A percentile compares a stretch with the other conserved stretches of the same genome.
phyloP scores from a whole-genome alignment of 352 stramenopile species.

The Pythium phragmiticola region DNA sequence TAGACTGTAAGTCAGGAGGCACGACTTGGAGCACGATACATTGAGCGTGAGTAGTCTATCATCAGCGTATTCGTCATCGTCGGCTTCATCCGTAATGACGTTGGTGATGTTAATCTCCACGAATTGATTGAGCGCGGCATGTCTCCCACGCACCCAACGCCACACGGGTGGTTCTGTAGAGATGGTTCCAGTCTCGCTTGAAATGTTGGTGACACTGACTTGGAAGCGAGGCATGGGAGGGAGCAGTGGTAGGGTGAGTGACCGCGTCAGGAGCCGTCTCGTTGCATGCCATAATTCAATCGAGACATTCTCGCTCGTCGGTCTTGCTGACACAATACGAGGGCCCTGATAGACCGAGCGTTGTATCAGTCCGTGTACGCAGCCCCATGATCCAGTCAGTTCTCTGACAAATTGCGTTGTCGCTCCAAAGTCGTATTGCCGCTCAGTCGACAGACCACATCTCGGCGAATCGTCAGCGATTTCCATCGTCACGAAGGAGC shows the following conservation, averaged over 20 bases:
- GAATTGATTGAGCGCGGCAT: background rate
- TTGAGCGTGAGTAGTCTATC: conserved; percentile 7
- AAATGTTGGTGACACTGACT: background rate
- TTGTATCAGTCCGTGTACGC: background rate
- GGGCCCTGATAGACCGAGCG: background rate
- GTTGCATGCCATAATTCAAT: conserved; percentile 9
- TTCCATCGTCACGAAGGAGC: background rate
- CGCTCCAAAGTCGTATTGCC: background rate
- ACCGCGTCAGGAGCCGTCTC: background rate
- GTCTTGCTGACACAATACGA: background rate
- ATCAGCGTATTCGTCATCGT: background rate
- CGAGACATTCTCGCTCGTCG: background rate
- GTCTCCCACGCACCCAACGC: background rate
- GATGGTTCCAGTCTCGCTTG: background rate
- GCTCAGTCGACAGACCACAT: conserved; percentile 4
- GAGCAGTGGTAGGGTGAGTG: conserved; percentile 1
- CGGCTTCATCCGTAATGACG: background rate
- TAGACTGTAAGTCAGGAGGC: conserved; percentile 9
- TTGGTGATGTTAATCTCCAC: background rate
- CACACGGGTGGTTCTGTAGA: background rate
- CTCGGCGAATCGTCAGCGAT: background rate
- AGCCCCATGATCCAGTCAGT: conserved; percentile 5
- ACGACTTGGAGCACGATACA: conserved; percentile 15
- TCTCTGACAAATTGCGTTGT: background rate
- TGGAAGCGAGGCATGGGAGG: conserved; percentile 8